These are phyloP conservation scores for Xylaria sp. DNA, from an alignment of 2,329 filamentous ascomycete species.

Conservation along the genomic window DNA sequence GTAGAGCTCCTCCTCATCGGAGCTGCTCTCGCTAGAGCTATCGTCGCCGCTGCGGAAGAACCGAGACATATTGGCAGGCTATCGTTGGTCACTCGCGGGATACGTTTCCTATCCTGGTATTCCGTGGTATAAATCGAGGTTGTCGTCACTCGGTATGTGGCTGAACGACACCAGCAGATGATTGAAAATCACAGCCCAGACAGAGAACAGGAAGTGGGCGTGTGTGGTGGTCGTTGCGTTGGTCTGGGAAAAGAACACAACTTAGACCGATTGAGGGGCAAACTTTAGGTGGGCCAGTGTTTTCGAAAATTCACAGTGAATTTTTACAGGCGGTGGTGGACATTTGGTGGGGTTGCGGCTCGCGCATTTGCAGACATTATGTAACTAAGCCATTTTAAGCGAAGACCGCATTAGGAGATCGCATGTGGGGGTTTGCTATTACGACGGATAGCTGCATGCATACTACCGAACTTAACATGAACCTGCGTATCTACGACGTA, in stretches of 20 bases:
- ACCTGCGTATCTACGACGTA: too few species aligned
- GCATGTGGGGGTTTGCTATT: not conserved
- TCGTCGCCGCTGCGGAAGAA: conserved; percentile 94
- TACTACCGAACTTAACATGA: too few species aligned
- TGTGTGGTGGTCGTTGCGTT: conserved; percentile 32
- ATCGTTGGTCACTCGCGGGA: conserved; percentile 30
- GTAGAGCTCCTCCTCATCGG: conserved; percentile 96
- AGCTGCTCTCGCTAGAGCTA: conserved; percentile 95
- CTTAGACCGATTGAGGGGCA: conserved; percentile 45
- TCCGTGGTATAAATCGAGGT: not conserved
- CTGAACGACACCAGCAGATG: conserved; percentile 16
- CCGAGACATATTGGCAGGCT: conserved; percentile 79
- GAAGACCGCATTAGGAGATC: too few species aligned
- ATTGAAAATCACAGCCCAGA: conserved; percentile 23
- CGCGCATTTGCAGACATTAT: conserved; percentile 18
- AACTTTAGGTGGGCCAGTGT: conserved; percentile 40
- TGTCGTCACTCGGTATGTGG: conserved; percentile 11
- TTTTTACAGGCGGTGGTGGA: conserved; percentile 48
- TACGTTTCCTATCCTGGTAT: conserved; percentile 4
- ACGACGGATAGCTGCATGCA: not conserved
- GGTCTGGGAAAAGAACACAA: conserved; percentile 31
- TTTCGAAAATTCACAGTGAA: conserved; percentile 49
- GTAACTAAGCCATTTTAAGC: too few species aligned
- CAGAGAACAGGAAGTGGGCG: conserved; percentile 20
- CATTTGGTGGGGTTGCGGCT: conserved; percentile 43